phyloP scores from a whole-genome alignment of 2,329 filamentous ascomycete species.

The Didymella segeticola region DNA sequence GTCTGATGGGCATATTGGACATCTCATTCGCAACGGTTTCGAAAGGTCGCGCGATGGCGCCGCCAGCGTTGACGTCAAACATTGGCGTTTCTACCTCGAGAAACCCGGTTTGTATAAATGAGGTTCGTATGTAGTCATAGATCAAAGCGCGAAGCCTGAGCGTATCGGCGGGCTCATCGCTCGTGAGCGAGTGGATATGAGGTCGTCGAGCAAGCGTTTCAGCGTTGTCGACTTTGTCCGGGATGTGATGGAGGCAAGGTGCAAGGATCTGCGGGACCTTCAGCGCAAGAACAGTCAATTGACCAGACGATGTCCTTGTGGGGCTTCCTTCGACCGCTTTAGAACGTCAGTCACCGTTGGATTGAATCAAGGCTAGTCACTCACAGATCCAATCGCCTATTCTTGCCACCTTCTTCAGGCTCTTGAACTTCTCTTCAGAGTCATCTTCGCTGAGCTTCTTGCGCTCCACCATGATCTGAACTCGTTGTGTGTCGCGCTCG shows the following conservation, averaged over 20 bases:
- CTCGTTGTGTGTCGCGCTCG: slow-evolving; percentile 70
- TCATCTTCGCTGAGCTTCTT: slow-evolving; percentile 56
- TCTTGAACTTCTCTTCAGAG: slow-evolving; percentile 58
- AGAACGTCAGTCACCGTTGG: slow-evolving; percentile 18
- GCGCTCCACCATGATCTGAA: slow-evolving; percentile 80
- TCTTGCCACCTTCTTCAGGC: slow-evolving; percentile 70
- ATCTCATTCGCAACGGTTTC: slow-evolving; percentile 80
- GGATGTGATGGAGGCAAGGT: slow-evolving; percentile 80
- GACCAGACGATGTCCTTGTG: slow-evolving; percentile 72
- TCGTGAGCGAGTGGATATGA: slow-evolving; percentile 86
- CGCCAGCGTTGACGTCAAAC: slow-evolving; percentile 80
- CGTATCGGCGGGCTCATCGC: slow-evolving; percentile 70
- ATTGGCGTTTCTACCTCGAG: slow-evolving; percentile 92
- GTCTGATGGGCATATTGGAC: slow-evolving; percentile 70
- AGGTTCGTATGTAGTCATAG: slow-evolving; percentile 74
- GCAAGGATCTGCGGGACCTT: slow-evolving; percentile 74
- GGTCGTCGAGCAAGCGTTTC: slow-evolving; percentile 78
- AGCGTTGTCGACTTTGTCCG: slow-evolving; percentile 70
- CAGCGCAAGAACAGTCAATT: slow-evolving; percentile 75
- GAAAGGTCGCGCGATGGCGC: slow-evolving; percentile 87
- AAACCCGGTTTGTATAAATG: slow-evolving; percentile 75
- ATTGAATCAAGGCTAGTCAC: slow-evolving; percentile 43
- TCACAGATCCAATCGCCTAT: slow-evolving; percentile 85
- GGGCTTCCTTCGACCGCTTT: slow-evolving; percentile 72
- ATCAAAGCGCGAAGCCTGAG: slow-evolving; percentile 77